Evolutionary conservation across 192 early-diverging fungal species (phyloP).

Genomic region (Dimargaris verticillata): DNA sequence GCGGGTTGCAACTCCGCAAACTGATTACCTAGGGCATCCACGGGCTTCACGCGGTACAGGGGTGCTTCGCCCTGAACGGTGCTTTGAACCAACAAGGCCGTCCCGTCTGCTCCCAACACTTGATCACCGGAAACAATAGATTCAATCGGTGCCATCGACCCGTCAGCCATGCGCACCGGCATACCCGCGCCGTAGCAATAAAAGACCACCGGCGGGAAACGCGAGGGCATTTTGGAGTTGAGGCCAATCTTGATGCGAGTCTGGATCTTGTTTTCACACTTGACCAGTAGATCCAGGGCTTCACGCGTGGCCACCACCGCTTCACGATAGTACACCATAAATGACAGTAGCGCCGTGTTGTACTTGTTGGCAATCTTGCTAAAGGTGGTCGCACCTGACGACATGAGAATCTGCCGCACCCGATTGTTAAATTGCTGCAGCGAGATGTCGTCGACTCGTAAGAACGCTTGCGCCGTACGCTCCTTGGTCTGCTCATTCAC

Average conservation of each 20-base stretch:
- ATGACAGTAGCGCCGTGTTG: conserved; percentile 76
- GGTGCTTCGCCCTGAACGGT: conserved; percentile 20
- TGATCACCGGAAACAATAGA: conserved; percentile 17
- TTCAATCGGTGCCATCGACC: conserved; percentile 21
- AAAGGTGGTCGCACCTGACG: conserved; percentile 91
- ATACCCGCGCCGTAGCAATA: conserved; percentile 35
- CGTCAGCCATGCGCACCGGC: conserved; percentile 30
- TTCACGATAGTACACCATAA: conserved; percentile 98
- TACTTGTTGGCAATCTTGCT: conserved; percentile 98
- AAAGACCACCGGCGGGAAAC: conserved; percentile 91
- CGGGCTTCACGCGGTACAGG: conserved; percentile 20
- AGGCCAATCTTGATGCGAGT: conserved; percentile 97
- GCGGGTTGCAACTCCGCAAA: too few species aligned
- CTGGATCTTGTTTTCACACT: conserved; percentile 98
- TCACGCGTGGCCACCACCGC: conserved; percentile 95
- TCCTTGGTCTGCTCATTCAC: conserved; percentile 96
- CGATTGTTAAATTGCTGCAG: conserved; percentile 88
- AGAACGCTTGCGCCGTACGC: conserved; percentile 88
- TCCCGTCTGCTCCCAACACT: conserved; percentile 22
- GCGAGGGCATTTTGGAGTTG: conserved; percentile 95
- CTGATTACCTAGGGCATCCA: too few species aligned
- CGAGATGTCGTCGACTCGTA: conserved; percentile 91
- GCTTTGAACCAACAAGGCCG: conserved; percentile 18
- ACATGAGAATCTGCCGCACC: conserved; percentile 95
- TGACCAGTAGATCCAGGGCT: conserved; percentile 88